Base-by-base conservation (phyloP, 2,329 filamentous ascomycete genomes). In the Sporothrix globosa region DNA sequence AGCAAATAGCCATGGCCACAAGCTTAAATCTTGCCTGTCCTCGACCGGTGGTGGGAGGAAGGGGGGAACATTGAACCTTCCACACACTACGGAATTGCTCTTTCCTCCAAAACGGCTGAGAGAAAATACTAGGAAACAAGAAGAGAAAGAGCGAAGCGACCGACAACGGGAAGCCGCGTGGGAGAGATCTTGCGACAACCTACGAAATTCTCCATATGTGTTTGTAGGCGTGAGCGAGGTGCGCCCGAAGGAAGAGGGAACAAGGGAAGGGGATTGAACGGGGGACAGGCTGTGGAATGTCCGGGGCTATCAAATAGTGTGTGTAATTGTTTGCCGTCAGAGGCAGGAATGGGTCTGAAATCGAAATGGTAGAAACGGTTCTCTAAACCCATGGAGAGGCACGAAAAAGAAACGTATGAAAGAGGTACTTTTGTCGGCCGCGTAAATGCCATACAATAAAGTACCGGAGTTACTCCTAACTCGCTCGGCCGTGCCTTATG, bases 271-370 rank as follows among this genome's bases (percentile, higher is more conserved):
- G 14, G 52, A 17, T 17, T 27, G 39, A 30, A 56, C 39, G 52
- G 52, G 30, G 30, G 39, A 34, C 39, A 54, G 52, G 50, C 58
- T 44, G 39, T 46, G 34, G 39, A 19, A 21, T 39, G 24, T 50
- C 14, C 10, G 9, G 41, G 11, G 41, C 41, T 44, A 17, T 44
- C 19, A 46, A 67, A 53, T 68, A 46, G 67, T 27, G 46, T 69
- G 67, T 69, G 67, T 69, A 50, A 69, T 69, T 69, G 27, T 27
- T 63, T 69, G 56, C 54, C 53, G 67, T 69, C 67, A 68, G 21
- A 50, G 27, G 66, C 52, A 21, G 39, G 63, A 67, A 53, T 60
- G 56, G 30, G 30, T 17, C 4, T 7, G 14, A 17, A 46, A 46
- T 9, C 34, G n/a, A 44, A 46, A 46, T 7, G 24, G 24, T 27